phyloP scores from a whole-genome alignment of 805 yeast species.

The Cyberlindnera misumaiensis region DNA sequence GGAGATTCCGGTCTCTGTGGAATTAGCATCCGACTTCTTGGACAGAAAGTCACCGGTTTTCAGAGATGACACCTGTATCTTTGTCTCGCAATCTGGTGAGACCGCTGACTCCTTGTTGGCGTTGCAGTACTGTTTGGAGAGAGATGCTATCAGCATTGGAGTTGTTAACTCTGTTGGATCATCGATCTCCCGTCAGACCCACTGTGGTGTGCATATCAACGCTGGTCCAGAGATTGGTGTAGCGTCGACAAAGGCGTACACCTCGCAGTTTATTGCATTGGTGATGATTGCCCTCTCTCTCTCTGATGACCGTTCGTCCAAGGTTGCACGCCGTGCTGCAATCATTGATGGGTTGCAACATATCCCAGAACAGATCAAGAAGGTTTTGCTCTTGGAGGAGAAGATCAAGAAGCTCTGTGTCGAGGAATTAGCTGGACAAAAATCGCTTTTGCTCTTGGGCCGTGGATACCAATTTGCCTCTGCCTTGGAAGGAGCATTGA shows the following conservation, averaged over 20 bases:
- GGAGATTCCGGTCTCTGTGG: slow-evolving; percentile 89
- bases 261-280: slow-evolving; percentile 94
- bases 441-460: slow-evolving; percentile 85
- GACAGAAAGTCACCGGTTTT: slow-evolving; percentile 96
- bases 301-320: slow-evolving; percentile 84
- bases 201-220: slow-evolving; percentile 98
- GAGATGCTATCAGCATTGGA: slow-evolving; percentile 97
- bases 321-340: slow-evolving; percentile 66
- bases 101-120: slow-evolving; percentile 97
- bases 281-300: slow-evolving; percentile 96
- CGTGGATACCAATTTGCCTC: slow-evolving; percentile 97
- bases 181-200: slow-evolving; percentile 91
- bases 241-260: slow-evolving; percentile 97
- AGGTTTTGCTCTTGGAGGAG: slow-evolving; percentile 66
- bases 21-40: slow-evolving; percentile 88
- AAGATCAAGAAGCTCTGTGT: slow-evolving; percentile 72
- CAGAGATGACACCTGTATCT: slow-evolving; percentile 95
- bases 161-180: slow-evolving; percentile 98
- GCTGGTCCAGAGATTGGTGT: slow-evolving; percentile 99
- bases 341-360: slow-evolving; percentile 80
- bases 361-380: slow-evolving; percentile 80
- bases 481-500: slow-evolving; percentile 96
- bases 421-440: slow-evolving; percentile 66
- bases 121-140: slow-evolving; percentile 87
- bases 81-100: slow-evolving; percentile 98